These are phyloP conservation scores for Dentiscutata heterogama DNA, from an alignment of 371 early-diverging fungal genomes.

Conservation along the genomic window DNA sequence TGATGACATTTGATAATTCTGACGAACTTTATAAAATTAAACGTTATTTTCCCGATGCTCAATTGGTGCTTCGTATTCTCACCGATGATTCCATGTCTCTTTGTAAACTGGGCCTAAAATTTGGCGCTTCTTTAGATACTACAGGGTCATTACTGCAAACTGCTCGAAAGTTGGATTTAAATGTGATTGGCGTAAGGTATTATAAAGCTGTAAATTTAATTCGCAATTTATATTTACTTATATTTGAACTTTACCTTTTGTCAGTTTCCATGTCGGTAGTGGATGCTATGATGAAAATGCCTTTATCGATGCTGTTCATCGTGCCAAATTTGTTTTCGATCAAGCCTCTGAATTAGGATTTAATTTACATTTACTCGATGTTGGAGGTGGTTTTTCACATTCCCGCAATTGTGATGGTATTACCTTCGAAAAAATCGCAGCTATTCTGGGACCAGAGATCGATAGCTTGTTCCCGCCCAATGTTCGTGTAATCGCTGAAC, in stretches of 20 bases:
- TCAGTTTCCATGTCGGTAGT: constrained; percentile 93
- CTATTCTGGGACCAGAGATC: constrained; percentile 80
- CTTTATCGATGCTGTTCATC: constrained; percentile 89
- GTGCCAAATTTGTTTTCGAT: constrained; percentile 91
- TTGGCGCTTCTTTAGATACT: constrained; percentile 89
- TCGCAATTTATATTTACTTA: background rate
- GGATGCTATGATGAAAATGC: constrained; percentile 94
- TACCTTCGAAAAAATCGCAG: constrained; percentile 89
- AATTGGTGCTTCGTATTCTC: constrained; percentile 92
- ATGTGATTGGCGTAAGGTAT: constrained; percentile 88
- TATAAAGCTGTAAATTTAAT: background rate
- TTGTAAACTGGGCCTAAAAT: constrained; percentile 96
- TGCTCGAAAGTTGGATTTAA: constrained; percentile 83
- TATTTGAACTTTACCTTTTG: background rate
- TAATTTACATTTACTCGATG: constrained; percentile 83
- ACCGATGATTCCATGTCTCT: constrained; percentile 94
- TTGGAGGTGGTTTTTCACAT: constrained; percentile 99
- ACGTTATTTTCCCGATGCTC: constrained; percentile 81
- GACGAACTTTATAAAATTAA: constrained; percentile 97
- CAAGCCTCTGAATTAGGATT: constrained; percentile 81
- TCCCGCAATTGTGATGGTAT: constrained; percentile 70
- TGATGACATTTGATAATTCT: constrained; percentile 98
- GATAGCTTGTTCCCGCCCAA: constrained; percentile 81
- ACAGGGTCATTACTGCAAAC: constrained; percentile 75
- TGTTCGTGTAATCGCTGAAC: constrained; percentile 96